Base-by-base conservation (phyloP, 2,329 filamentous ascomycete genomes). In the Fusarium setosum region DNA sequence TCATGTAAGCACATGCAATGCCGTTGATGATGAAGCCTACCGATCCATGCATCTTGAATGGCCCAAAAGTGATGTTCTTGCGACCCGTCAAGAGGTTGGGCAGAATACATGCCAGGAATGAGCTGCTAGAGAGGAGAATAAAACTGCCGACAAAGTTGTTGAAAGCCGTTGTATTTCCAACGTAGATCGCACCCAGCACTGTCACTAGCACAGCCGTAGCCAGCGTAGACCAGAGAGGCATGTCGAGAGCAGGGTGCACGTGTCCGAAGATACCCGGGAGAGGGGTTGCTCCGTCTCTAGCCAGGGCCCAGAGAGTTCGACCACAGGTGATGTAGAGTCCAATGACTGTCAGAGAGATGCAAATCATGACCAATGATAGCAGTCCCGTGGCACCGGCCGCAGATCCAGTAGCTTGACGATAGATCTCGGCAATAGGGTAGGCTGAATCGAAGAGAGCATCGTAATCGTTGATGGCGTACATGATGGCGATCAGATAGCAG, bases 351-450 rank as follows among this genome's bases (percentile, higher is more conserved):
- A 79, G 63, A 4, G 67, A 68, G n/a, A 81, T 79, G 57, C 74
- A 77, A 3, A 80, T 66, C 56, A 81, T 67, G 24, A 81, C 69
- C 29, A 84, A 74, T 2, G 74, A 70, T 1, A 87, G 77, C 4
- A 88, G 74, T 0, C 83, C 84, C 0, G 83, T 80, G 0, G 86
- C 83, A 1, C 84, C 86, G 0, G 78, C 79, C 1, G 76, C 77
- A 1, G 81, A 83, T 0, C 82, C 81, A 0, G 86, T 88, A 0
- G 85, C 86, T 73, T 89, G 86, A 23, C 73, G 80, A 74, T 92
- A 92, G 58, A 92, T 88, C 51, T 89, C 86, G 7, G 88, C 86
- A 12, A 92, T 85, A 1, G 90, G 90, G 67, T 88, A 90, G 4
- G 82, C 76, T 29, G 83, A 83, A 56, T 79, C 77, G 17, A 82